phyloP scores from a whole-genome alignment of 2,329 filamentous ascomycete species.

The Dissoconium aciculare region DNA sequence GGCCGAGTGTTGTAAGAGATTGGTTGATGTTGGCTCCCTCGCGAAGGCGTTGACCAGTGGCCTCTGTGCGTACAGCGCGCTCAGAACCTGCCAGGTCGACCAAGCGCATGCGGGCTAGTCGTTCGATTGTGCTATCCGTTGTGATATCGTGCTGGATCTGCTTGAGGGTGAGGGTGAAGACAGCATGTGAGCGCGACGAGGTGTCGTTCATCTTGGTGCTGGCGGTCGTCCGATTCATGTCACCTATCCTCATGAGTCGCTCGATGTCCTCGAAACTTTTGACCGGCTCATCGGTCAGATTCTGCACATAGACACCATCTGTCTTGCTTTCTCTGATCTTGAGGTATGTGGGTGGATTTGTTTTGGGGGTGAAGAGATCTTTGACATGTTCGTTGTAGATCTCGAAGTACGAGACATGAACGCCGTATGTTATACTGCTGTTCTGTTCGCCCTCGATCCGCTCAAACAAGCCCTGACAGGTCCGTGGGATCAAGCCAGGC shows the following conservation, averaged over 20 bases:
- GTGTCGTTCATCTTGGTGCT: constrained; percentile 99
- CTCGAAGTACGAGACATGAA: constrained; percentile 96
- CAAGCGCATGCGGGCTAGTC: constrained; percentile 80
- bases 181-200: constrained; percentile 85
- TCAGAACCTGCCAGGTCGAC: constrained; percentile 93
- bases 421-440: constrained; percentile 88
- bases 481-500: constrained; percentile 83
- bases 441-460: constrained; percentile 74
- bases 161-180: constrained; percentile 95
- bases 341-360: constrained; percentile 73
- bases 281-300: constrained; percentile 84
- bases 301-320: constrained; percentile 93
- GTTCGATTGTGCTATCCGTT: constrained; percentile 94
- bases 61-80: constrained; percentile 87
- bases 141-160: constrained; percentile 96
- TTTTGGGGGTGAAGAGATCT: constrained; percentile 71
- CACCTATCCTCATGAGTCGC: constrained; percentile 78
- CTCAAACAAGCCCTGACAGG: constrained; percentile 90
- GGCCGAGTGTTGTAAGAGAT: constrained; percentile 84
- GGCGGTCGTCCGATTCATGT: constrained; percentile 72
- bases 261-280: constrained; percentile 76
- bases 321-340: constrained; percentile 93
- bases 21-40: constrained; percentile 99
- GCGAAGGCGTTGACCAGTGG: constrained; percentile 74
- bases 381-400: constrained; percentile 99